Evolutionary conservation across 2,329 filamentous ascomycete genomes (phyloP).

Genomic region (Penicillium psychrosexuale): DNA sequence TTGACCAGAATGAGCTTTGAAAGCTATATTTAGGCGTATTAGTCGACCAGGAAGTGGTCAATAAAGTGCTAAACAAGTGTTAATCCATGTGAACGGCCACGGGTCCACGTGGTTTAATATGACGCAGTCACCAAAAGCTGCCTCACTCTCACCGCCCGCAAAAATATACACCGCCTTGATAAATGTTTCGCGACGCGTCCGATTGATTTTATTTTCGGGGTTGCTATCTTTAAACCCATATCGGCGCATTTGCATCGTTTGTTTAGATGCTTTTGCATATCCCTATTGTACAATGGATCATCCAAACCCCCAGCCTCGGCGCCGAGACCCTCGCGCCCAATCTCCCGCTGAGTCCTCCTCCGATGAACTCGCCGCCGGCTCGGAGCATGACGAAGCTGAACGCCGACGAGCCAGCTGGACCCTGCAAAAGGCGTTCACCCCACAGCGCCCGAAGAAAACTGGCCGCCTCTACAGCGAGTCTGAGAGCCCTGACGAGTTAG

Average conservation of each 20-base stretch:
- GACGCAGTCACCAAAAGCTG: not conserved
- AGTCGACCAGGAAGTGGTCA: not conserved
- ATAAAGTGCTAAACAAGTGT: not conserved
- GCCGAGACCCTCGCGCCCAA: conserved; percentile 27
- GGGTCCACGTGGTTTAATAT: not conserved
- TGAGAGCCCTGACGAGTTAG: conserved; percentile 48
- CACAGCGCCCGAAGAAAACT: conserved; percentile 27
- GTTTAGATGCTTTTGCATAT: not conserved
- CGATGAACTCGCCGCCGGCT: conserved; percentile 39
- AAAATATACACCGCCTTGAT: conserved; percentile 1
- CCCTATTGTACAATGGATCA: conserved; percentile 24
- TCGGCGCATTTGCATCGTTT: conserved; percentile 9
- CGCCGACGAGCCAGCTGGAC: conserved; percentile 38
- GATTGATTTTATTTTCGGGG: conserved; percentile 1
- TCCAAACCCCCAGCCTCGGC: conserved; percentile 30
- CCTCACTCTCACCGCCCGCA: not conserved
- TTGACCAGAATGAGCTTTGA: not conserved
- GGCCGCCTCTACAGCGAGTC: conserved; percentile 33
- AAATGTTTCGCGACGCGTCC: not conserved
- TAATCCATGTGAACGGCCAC: not conserved
- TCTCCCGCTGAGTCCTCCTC: conserved; percentile 38
- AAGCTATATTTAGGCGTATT: not conserved
- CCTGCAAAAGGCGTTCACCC: conserved; percentile 30
- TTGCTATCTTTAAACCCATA: not conserved
- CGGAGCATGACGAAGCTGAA: conserved; percentile 36